Conservation (phyloP, 2,329 filamentous ascomycete species). For the Aspergillus pseudoviridinutans region DNA sequence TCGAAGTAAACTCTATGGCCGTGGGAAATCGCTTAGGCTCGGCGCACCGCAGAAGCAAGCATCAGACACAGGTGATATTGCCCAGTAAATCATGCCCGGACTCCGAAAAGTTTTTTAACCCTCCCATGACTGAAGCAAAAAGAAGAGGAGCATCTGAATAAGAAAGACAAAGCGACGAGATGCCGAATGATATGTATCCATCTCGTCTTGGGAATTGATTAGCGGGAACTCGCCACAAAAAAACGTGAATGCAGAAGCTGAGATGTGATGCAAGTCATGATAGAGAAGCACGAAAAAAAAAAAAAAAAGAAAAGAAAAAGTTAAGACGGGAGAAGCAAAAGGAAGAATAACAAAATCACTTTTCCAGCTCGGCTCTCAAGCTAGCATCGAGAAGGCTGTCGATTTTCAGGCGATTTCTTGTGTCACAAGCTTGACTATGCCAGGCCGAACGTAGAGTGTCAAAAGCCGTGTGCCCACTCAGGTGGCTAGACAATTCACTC, state of each 20-base stretch:
- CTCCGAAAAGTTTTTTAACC: conserved; percentile 32
- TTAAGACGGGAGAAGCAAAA: conserved; percentile 12
- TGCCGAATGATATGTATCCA: conserved; percentile 19
- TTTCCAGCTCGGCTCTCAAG: conserved; percentile 52
- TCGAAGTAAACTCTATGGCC: conserved; percentile 31
- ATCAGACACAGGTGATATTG: conserved; percentile 26
- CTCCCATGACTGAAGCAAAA: conserved; percentile 26
- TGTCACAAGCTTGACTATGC: conserved; percentile 50
- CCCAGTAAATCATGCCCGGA: conserved; percentile 33
- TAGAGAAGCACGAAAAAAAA: conserved; percentile 10
- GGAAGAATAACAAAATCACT: conserved; percentile 24
- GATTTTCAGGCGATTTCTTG: conserved; percentile 55
- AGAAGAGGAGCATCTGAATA: conserved; percentile 6
- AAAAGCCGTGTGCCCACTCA: conserved; percentile 45
- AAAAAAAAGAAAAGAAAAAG: too few relatives aligned
- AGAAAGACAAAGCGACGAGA: conserved; percentile 16
- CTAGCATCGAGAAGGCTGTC: conserved; percentile 49
- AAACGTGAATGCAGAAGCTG: conserved; percentile 16
- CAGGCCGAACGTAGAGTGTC: conserved; percentile 50
- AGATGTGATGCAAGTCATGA: conserved; percentile 21
- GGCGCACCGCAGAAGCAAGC: conserved; percentile 26
- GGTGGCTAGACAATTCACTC: conserved; percentile 37
- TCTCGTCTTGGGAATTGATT: conserved; percentile 20
- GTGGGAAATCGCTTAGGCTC: conserved; percentile 27
- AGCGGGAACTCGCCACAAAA: conserved; percentile 20